Conservation (phyloP, 768 basidiomycete genomes). For the Serendipita sp. region DNA sequence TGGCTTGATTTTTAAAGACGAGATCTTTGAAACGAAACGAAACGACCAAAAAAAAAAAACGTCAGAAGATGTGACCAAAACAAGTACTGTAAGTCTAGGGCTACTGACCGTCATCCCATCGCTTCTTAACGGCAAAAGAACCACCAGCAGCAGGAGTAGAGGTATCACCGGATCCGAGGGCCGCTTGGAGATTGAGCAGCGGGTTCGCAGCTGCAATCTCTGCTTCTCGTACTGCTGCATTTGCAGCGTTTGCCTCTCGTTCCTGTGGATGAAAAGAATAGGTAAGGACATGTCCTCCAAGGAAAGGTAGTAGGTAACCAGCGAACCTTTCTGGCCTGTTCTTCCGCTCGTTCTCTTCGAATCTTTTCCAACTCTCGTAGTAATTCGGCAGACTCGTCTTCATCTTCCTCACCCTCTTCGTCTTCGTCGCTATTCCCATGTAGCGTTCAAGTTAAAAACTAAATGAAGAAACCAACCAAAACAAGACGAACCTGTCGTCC, state of each 20-base stretch:
- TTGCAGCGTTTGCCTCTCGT: slow-evolving; percentile 41
- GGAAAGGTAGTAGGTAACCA: background rate
- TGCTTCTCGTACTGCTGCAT: slow-evolving; percentile 39
- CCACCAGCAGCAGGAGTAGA: slow-evolving; percentile 32
- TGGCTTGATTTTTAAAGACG: slow-evolving; percentile 97
- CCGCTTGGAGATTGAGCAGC: slow-evolving; percentile 77
- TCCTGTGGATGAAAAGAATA: slow-evolving; percentile 28
- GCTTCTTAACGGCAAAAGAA: slow-evolving; percentile 77
- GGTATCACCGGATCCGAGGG: slow-evolving; percentile 35
- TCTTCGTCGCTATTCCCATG: slow-evolving; percentile 31
- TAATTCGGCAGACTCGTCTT: slow-evolving; percentile 86
- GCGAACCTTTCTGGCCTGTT: slow-evolving; percentile 47
- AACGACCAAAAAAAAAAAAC: no score
- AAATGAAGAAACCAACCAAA: slow-evolving; percentile 1
- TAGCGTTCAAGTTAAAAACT: background rate
- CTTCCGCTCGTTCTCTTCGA: slow-evolving; percentile 87
- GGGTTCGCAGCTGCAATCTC: slow-evolving; percentile 83
- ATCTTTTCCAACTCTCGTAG: slow-evolving; percentile 97
- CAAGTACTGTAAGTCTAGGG: slow-evolving; percentile 1
- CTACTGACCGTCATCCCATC: slow-evolving; percentile 83
- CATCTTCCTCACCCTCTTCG: slow-evolving; percentile 44
- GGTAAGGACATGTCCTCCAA: no score
- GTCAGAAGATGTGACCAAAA: slow-evolving; percentile 9
- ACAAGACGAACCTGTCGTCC: background rate
- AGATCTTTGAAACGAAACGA: slow-evolving; percentile 38